These are phyloP conservation scores for Sclerotinia trifoliorum DNA, from an alignment of 2,329 filamentous ascomycete genomes.

Conservation along the genomic window DNA sequence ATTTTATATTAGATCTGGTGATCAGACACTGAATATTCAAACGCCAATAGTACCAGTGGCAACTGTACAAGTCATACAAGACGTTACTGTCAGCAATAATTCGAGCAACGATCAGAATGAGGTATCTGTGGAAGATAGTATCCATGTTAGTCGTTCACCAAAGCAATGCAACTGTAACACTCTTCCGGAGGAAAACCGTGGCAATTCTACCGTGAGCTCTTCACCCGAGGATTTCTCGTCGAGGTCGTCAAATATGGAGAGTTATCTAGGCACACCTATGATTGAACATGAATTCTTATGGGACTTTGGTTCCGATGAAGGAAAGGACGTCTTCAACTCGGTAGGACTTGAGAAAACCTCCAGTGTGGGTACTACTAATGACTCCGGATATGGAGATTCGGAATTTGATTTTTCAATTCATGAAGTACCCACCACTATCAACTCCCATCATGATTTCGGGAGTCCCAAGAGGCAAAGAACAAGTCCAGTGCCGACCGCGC, in stretches of 20 bases:
- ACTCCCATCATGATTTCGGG: not conserved
- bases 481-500: not conserved
- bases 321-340: not conserved
- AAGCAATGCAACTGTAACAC: not conserved
- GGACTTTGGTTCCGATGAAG: conserved; percentile 7
- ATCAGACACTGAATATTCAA: not conserved
- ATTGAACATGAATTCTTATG: conserved; percentile 3
- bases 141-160: not conserved
- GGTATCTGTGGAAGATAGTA: not conserved
- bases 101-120: not conserved
- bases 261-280: not conserved
- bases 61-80: not conserved
- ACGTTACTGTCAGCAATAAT: not conserved
- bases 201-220: not conserved
- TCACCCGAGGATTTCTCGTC: not conserved
- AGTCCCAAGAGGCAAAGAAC: not conserved
- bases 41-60: not conserved
- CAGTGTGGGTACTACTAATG: not conserved
- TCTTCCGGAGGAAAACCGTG: not conserved
- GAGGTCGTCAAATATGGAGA: not conserved
- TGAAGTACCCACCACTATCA: not conserved
- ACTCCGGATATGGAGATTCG: not conserved
- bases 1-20: not conserved
- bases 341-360: not conserved
- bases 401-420: conserved; percentile 10